phyloP scores from a whole-genome alignment of 306 rosid genomes.

The Acacia acuminata region DNA sequence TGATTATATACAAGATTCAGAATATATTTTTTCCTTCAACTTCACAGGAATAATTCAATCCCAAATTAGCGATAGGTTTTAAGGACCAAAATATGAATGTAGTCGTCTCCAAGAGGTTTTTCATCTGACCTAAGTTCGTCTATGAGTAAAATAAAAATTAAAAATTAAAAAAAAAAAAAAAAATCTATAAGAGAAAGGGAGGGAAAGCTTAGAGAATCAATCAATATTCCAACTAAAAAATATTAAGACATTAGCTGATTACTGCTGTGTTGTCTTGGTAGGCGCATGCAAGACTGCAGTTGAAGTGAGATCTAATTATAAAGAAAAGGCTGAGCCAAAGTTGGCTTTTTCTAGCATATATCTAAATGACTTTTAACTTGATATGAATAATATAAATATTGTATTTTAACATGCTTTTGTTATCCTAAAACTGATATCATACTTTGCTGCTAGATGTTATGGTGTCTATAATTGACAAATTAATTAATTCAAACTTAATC shows the following conservation, averaged over 20 bases:
- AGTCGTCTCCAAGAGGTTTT: neutral
- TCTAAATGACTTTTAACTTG: neutral
- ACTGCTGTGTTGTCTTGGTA: neutral
- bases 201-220: neutral
- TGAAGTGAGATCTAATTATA: slow-evolving; percentile 2
- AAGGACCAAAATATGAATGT: neutral
- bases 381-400: slow-evolving; percentile 1
- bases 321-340: slow-evolving; percentile 12
- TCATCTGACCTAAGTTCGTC: neutral
- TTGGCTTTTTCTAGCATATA: slow-evolving; percentile 7
- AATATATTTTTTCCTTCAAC: too few species aligned
- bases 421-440: neutral
- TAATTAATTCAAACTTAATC: neutral
- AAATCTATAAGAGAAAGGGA: neutral
- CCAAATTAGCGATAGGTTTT: neutral
- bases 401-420: neutral
- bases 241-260: neutral
- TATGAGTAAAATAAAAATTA: neutral
- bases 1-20: too few species aligned
- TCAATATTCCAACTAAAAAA: neutral
- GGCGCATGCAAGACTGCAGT: neutral
- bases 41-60: neutral
- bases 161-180: neutral
- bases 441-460: neutral
- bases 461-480: slow-evolving; percentile 3